Evolutionary conservation across 2,329 filamentous ascomycete species (phyloP), one percentile per base, ranked within the genome.

Genomic region (Apiospora arundinis): DNA sequence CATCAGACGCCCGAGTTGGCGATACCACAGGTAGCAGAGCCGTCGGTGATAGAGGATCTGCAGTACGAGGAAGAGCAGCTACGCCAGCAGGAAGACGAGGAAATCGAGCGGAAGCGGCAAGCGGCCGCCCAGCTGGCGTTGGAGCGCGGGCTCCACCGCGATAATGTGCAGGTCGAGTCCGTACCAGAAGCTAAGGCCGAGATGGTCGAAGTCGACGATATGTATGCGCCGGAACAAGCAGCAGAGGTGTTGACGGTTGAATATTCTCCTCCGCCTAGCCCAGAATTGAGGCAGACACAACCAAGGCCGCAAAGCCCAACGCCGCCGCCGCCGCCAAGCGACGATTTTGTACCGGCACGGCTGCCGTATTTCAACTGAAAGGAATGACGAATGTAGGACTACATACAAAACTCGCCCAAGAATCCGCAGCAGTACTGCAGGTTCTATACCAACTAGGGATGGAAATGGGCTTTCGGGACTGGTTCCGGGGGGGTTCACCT

Each of bases 271-370:
- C 44, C 73, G 77, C 25, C 74, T 74, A 37, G 72, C 76, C 21
- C 72, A 25, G 66, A 69, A 32, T 25, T 73, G 21, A 76, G 44
- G 63, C 37, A 60, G 69, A 69, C 8, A 52, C 44, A 44, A 45
- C 65, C 25, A 28, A 25, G 4, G 1, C n/a, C 44, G n/a, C 65
- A 9, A 45, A 32, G 18, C 9, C 25, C 65, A 18, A 11, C 40
- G 4, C 63, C 37, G 8, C 70, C 40, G 4, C 63, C 37, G 8
- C 70, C 74, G 23, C 28, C 75, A 65, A 68, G 73, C 23, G 76
- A 74, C 48, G 74, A 80, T 2, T 91, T 91, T 74, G 82, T 91
- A 28, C 89, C 89, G 4, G 90, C 90, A 46, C 83, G 89, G 72
- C 78, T 92, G 72, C 90, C 90, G 48, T 84, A 85, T 70, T 89